phyloP scores from a whole-genome alignment of 1,284 basidiomycete genomes.

The Schizophyllum commune region DNA sequence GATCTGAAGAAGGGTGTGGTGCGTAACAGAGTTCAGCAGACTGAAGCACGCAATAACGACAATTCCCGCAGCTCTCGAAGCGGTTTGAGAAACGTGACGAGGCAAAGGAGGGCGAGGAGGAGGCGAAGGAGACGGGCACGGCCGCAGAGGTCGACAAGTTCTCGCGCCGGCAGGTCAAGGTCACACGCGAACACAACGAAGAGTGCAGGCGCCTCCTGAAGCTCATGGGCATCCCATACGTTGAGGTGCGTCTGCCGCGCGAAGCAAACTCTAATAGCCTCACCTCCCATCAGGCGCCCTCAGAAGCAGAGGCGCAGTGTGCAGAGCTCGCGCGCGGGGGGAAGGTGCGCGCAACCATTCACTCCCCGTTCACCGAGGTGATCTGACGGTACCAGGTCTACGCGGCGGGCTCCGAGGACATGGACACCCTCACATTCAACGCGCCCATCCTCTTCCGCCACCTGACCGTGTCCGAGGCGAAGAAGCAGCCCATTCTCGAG shows the following conservation, averaged over 20 bases:
- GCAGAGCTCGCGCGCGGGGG: slow-evolving; percentile 94
- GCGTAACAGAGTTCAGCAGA: slow-evolving; percentile 26
- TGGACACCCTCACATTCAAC: slow-evolving; percentile 98
- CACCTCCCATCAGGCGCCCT: slow-evolving; percentile 68
- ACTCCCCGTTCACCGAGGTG: slow-evolving; percentile 2
- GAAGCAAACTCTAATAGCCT: neutral
- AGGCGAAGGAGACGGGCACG: slow-evolving; percentile 94
- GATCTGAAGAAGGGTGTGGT: slow-evolving; percentile 96
- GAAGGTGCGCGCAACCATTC: slow-evolving; percentile 46
- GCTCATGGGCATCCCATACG: slow-evolving; percentile 96
- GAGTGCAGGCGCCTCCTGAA: slow-evolving; percentile 85
- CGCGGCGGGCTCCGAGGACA: slow-evolving; percentile 97
- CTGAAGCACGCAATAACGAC: neutral
- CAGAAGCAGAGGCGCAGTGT: slow-evolving; percentile 98
- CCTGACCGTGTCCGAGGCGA: slow-evolving; percentile 97
- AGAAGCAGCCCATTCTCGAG: slow-evolving; percentile 96
- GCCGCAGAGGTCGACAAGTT: slow-evolving; percentile 90
- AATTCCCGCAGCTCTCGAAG: slow-evolving; percentile 66
- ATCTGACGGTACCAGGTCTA: slow-evolving; percentile 59
- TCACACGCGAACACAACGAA: slow-evolving; percentile 94
- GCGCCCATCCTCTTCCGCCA: slow-evolving; percentile 91
- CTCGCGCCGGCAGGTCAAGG: slow-evolving; percentile 87
- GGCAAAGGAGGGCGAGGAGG: slow-evolving; percentile 90
- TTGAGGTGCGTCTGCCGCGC: slow-evolving; percentile 51
- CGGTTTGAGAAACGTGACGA: slow-evolving; percentile 89